Base-by-base conservation (phyloP, 2,329 filamentous ascomycete genomes). In the Myriosclerotinia curreyana region DNA sequence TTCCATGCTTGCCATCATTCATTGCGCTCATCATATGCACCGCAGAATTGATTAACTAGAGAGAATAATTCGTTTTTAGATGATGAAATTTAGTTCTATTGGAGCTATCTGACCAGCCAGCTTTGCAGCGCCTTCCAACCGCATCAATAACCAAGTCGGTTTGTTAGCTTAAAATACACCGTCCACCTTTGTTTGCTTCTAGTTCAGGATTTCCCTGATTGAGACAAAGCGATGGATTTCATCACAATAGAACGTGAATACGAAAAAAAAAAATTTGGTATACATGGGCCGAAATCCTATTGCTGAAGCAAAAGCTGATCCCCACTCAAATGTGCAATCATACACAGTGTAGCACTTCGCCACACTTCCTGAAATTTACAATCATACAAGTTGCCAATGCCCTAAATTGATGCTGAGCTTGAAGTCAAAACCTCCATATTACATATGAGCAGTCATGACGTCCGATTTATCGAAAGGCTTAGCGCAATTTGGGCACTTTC, bases 401-500 rank as follows among this genome's bases (percentile, higher is more conserved):
- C 56, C 38, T 50, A 53, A 53, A 56, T 58, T 60, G 64, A 63
- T 58, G 61, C 54, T 54, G 31, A 50, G 69, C 68, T 34, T 64
- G 53, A 25, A 6, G 20, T 31, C 20, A 36, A 44, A 44, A 22
- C 15, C 34, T 17, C 64, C 65, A 62, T 59, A 67, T 74, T 74
- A 79, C 72, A 81, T 75, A 74, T 89, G 86, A 58, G 86, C 84
- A 28, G 83, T 79, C 91, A 97, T 96, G 67, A 92, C 86, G 75
- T 99, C 95, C 77, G 90, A 90, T 75, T 86, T 90, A 72, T 96
- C 94, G 75, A 99, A 99, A 5, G 91, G 87, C 77, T 90, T 90
- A 72, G 90, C 92, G 81, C 96, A 99, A 71, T 91, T 94, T 3
- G 95, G 95, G 74, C 95, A 99, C 77, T 98, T 98, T 70, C 95